phyloP scores from a whole-genome alignment of 2,329 filamentous ascomycete genomes.

The Trematosphaeria pertusa region DNA sequence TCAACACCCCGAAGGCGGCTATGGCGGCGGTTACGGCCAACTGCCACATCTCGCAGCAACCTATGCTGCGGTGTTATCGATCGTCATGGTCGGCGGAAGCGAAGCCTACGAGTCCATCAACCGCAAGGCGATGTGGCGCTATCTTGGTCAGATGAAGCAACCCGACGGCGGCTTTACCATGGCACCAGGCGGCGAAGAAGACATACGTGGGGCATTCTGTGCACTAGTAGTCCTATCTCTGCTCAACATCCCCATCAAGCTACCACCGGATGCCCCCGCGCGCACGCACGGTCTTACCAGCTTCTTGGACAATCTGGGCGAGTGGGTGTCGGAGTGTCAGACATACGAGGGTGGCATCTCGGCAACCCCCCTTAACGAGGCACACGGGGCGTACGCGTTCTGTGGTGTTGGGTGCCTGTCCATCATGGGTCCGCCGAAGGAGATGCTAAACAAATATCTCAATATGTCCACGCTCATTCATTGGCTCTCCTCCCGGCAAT shows the following conservation, averaged over 20 bases:
- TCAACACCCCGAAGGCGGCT: conserved; percentile 84
- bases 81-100: conserved; percentile 79
- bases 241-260: conserved; percentile 79
- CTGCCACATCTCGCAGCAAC: conserved; percentile 86
- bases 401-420: conserved; percentile 89
- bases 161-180: conserved; percentile 89
- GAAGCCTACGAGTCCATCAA: conserved; percentile 79
- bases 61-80: conserved; percentile 81
- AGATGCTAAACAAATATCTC: conserved; percentile 76
- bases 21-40: conserved; percentile 93
- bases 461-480: conserved; percentile 78
- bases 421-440: conserved; percentile 80
- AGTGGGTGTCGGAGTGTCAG: conserved; percentile 88
- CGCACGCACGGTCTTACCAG: conserved; percentile 66
- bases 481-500: conserved; percentile 90
- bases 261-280: conserved; percentile 76
- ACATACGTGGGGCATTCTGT: conserved; percentile 93
- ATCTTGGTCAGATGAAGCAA: conserved; percentile 87
- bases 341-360: conserved; percentile 95
- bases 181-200: conserved; percentile 85
- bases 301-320: conserved; percentile 75
- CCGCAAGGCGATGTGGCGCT: conserved; percentile 86
- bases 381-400: conserved; percentile 96
- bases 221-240: conserved; percentile 84
- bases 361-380: conserved; percentile 83